Evolutionary conservation across 2,329 filamentous ascomycete genomes (phyloP).

Genomic region (Curvularia hawaiiensis): DNA sequence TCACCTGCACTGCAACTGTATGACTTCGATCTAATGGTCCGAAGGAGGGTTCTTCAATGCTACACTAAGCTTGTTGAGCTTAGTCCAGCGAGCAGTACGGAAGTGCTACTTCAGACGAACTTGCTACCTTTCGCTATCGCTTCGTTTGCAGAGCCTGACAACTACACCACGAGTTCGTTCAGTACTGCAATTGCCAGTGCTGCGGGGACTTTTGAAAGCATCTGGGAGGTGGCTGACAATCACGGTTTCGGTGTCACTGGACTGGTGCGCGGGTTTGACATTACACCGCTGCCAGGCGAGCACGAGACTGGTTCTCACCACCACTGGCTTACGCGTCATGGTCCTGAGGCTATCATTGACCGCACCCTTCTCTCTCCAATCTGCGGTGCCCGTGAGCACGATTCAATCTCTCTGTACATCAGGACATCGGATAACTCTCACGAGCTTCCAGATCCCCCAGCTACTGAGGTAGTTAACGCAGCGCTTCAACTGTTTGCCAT

Average conservation of each 20-base stretch:
- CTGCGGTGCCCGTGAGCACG: slow-evolving; percentile 84
- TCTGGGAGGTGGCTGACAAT: slow-evolving; percentile 96
- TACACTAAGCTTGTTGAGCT: slow-evolving; percentile 90
- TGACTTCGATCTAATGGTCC: slow-evolving; percentile 91
- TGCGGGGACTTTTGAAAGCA: slow-evolving; percentile 85
- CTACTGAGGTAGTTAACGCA: slow-evolving; percentile 92
- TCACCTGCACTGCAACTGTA: slow-evolving; percentile 85
- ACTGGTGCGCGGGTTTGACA: slow-evolving; percentile 76
- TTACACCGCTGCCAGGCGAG: slow-evolving; percentile 71
- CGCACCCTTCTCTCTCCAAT: slow-evolving; percentile 64
- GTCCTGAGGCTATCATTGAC: slow-evolving; percentile 70
- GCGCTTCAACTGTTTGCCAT: slow-evolving; percentile 93
- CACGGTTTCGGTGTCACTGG: slow-evolving; percentile 93
- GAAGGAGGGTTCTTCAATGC: slow-evolving; percentile 90
- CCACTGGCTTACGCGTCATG: slow-evolving; percentile 60
- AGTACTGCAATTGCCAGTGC: slow-evolving; percentile 92
- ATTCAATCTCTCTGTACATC: slow-evolving; percentile 81
- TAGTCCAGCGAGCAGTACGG: slow-evolving; percentile 81
- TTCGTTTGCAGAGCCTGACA: slow-evolving; percentile 90
- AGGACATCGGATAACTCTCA: slow-evolving; percentile 56
- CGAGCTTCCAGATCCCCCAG: slow-evolving; percentile 73
- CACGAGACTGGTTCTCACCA: slow-evolving; percentile 48
- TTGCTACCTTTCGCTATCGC: slow-evolving; percentile 87
- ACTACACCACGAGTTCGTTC: slow-evolving; percentile 81
- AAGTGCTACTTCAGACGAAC: slow-evolving; percentile 88